These are phyloP conservation scores for Lachnellula suecica DNA, from an alignment of 2,329 filamentous ascomycete species.

Conservation along the genomic window DNA sequence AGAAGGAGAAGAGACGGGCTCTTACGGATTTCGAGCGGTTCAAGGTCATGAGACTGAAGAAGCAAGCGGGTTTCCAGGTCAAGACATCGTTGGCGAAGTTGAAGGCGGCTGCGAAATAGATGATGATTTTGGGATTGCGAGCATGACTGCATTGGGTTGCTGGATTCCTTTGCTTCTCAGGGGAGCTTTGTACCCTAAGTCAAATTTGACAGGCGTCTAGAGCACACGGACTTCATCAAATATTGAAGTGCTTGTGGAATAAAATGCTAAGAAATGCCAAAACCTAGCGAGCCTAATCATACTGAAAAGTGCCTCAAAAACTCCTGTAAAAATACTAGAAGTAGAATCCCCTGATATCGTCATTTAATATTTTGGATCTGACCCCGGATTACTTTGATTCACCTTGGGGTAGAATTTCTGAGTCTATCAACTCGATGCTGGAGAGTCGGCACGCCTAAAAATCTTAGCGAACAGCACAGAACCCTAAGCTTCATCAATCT, in stretches of 20 bases:
- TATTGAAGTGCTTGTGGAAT: conserved; percentile 18
- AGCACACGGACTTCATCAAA: conserved; percentile 60
- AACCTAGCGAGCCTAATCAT: not conserved
- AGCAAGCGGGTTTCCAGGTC: conserved; percentile 98
- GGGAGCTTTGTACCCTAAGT: conserved; percentile 66
- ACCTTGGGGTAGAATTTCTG: too few relatives aligned
- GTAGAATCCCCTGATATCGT: too few relatives aligned
- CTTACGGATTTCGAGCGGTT: conserved; percentile 99
- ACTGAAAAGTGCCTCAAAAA: too few relatives aligned
- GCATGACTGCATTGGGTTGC: conserved; percentile 52
- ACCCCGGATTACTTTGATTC: too few relatives aligned
- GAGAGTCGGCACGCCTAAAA: conserved; percentile 13
- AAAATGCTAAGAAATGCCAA: conserved; percentile 23
- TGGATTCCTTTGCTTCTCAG: conserved; percentile 57
- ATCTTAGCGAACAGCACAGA: conserved; percentile 26
- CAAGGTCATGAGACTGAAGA: conserved; percentile 99
- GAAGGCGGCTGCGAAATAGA: conserved; percentile 72
- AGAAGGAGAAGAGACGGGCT: conserved; percentile 81
- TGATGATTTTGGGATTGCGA: conserved; percentile 41
- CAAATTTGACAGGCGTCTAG: conserved; percentile 62
- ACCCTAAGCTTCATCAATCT: conserved; percentile 14
- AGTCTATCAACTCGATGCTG: not conserved
- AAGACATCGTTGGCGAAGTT: conserved; percentile 95
- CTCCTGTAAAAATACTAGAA: too few relatives aligned
- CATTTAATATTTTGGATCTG: too few relatives aligned